A percentile compares a stretch with the other conserved stretches of the same genome.
Evolutionary conservation across 2,329 filamentous ascomycete species (phyloP).

Genomic region (Myriangium duriaei): DNA sequence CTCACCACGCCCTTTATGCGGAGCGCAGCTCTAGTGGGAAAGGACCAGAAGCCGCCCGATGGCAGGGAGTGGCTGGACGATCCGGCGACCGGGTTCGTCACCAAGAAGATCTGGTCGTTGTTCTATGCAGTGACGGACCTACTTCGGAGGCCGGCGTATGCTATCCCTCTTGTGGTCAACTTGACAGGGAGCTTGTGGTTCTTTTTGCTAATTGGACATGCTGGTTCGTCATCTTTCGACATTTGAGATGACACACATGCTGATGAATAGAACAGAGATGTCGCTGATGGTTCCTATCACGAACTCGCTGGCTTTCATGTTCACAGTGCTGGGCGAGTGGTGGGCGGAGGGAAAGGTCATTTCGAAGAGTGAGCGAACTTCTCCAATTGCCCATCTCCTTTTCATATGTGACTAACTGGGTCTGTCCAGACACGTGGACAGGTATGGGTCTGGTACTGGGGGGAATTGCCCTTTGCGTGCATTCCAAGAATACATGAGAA

Average conservation of each 20-base stretch:
- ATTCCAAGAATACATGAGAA: conserved; percentile 35
- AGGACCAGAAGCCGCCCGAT: conserved; percentile 35
- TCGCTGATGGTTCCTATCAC: conserved; percentile 91
- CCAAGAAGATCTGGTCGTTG: conserved; percentile 48
- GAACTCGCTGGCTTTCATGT: conserved; percentile 89
- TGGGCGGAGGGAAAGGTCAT: conserved; percentile 88
- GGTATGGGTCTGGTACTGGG: conserved; percentile 68
- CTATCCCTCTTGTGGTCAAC: conserved; percentile 73
- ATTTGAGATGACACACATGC: background rate
- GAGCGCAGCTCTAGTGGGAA: conserved; percentile 54
- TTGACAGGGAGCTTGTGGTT: conserved; percentile 94
- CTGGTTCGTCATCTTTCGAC: conserved; percentile 51
- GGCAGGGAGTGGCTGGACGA: conserved; percentile 32
- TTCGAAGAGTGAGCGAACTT: conserved; percentile 49
- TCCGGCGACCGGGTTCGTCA: conserved; percentile 43
- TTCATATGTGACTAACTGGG: conserved; percentile 11
- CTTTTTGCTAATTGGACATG: conserved; percentile 83
- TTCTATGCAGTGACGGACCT: conserved; percentile 69
- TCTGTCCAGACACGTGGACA: conserved; percentile 58
- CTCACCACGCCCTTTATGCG: conserved; percentile 85
- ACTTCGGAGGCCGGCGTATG: conserved; percentile 69
- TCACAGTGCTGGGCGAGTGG: conserved; percentile 91
- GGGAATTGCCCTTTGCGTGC: conserved; percentile 75
- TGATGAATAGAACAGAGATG: conserved; percentile 46
- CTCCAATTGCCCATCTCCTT: background rate